Evolutionary conservation across 23 red algal species (phyloP), one percentile per base, ranked within the genome.

Genomic region (Agarophyton chilense): DNA sequence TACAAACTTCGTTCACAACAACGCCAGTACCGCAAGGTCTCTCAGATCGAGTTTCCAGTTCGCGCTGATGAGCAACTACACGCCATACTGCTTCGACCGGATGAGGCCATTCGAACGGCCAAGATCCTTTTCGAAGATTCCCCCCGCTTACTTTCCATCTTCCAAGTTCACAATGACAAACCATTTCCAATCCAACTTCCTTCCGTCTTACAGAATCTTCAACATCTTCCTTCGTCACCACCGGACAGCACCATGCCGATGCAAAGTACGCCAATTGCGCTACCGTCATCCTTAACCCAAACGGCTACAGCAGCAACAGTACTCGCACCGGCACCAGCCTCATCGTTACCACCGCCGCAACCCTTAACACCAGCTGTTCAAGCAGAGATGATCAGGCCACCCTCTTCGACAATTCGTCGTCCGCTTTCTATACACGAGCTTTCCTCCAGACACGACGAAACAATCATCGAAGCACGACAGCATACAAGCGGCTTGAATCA

Each of bases 1-100:
- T 91, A 63, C 77, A 82, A 81, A 58, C 58, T 74, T 58, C 88
- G 88, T 42, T 74, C 77, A 42, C 88, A 91, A 60, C 88, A 91
- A 82, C 88, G 88, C 13, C 88, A 91, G 64, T 91, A 91, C 66
- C 76, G 75, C 38, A 70, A 63, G 32, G 88, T 91, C 25, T 52
- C 74, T 53, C 43, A 33, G 13, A 45, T 52, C 77, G 57, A 91
- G 31, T 91, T 91, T 91, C 77, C 88, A 29, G 40, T 81, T 19
- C 76, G 39, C 22, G 76, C 74, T 38, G 28, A 50, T 43, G 35
- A 66, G 19, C 35, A 60, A 17, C 12, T 38, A 10, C 85, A 89
- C 60, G 52, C 61, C 47, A 78, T 89, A 40, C 51, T 52, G 41
- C 46, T 89, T 34, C 25, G 73, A 63, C 38, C 85, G 18, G 85